These are phyloP conservation scores for Zea luxurians DNA, from an alignment of 176 grass and related monocot species.

Conservation along the genomic window DNA sequence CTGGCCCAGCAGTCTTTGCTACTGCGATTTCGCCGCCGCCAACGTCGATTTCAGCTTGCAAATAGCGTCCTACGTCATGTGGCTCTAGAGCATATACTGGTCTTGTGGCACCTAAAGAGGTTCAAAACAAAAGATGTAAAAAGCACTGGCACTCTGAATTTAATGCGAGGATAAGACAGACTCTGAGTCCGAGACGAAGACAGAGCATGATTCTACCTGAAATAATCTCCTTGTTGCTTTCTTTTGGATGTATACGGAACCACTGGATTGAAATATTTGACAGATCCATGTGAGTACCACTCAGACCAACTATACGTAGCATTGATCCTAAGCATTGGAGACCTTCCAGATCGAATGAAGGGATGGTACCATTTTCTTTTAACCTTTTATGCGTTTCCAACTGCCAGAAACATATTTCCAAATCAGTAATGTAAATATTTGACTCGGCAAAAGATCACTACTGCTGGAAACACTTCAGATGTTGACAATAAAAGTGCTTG, in stretches of 20 bases:
- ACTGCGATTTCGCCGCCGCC: constrained; percentile 42
- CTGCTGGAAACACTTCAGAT: constrained; percentile 16
- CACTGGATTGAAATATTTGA: constrained; percentile 70
- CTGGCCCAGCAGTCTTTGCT: constrained; percentile 59
- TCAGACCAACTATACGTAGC: constrained; percentile 54
- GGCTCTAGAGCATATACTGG: constrained; percentile 70
- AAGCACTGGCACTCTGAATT: constrained; percentile 27
- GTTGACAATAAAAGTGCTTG: constrained; percentile 15
- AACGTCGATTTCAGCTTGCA: constrained; percentile 74
- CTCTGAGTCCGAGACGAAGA: not conserved
- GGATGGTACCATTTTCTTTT: constrained; percentile 35
- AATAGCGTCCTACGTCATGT: constrained; percentile 65
- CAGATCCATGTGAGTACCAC: constrained; percentile 47
- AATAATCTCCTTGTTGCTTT: constrained; percentile 80
- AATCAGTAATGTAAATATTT: constrained; percentile 28
- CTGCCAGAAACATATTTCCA: constrained; percentile 39
- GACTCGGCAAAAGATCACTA: constrained; percentile 9
- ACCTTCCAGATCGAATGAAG: constrained; percentile 65
- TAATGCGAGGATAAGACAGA: constrained; percentile 15
- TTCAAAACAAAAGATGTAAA: constrained; percentile 28
- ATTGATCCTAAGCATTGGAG: constrained; percentile 80
- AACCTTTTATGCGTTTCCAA: constrained; percentile 52
- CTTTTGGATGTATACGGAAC: constrained; percentile 75
- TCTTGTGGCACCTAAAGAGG: constrained; percentile 68
- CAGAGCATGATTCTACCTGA: constrained; percentile 52